Evolutionary conservation across 2,329 filamentous ascomycete genomes (phyloP), one percentile per base, ranked within the genome.

Genomic region (Talaromyces sp.): DNA sequence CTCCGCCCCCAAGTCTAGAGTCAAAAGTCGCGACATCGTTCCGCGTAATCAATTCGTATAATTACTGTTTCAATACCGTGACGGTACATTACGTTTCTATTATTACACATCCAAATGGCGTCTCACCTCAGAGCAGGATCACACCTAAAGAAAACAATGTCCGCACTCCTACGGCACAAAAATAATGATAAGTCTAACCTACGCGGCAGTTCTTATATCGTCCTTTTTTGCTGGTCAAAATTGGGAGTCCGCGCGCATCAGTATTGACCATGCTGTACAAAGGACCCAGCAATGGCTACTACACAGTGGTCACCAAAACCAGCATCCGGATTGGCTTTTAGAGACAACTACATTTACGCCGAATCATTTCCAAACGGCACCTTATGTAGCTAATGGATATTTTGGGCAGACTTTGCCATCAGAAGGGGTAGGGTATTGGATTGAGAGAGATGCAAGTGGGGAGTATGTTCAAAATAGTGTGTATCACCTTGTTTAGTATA

Each of bases 331-430:
- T 19, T 63, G 61, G 61, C 17, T 54, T 22, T 32, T 63, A 22
- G 58, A 57, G 30, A 63, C 61, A n/a, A 53, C 30, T 47, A 32
- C 55, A 17, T 63, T 60, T 47, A 28, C 53, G 17, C 61, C 61
- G 22, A 63, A 63, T 47, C 58, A 60, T 25, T 59, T 60, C 27
- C 61, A 63, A 49, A 53, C 57, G 25, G 56, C 57, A 7, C 61
- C 61, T 6, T 60, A 63, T 57, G 58, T 63, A 11, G 36, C 61
- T 2, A 60, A 63, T 49, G 61, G 61, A 4, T 63, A 63, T 19
- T 60, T 63, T 47, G 61, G 61, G 42, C 59, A 62, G 49, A 22
- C 55, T n/a, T 22, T 64, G 2, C 57, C 57, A 7, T 52, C 62
- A 30, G 56, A 62, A 55, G 56, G 59, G 7, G 56, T 59, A 13